Evolutionary conservation across 2,329 filamentous ascomycete genomes (phyloP).

Genomic region (Diaporthe nobilis): DNA sequence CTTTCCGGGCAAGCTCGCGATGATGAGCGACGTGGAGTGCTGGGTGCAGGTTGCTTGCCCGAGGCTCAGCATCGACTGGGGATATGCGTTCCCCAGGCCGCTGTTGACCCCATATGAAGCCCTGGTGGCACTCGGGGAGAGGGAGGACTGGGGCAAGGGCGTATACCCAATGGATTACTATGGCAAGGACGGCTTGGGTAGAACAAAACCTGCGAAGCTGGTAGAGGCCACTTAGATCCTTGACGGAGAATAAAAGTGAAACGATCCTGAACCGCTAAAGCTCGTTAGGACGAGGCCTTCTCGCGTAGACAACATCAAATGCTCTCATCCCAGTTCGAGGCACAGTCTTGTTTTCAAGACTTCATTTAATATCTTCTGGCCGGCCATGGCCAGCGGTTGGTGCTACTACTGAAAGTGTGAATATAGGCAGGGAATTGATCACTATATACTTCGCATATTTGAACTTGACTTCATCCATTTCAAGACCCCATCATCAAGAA

Average conservation of each 20-base stretch:
- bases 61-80: conserved; percentile 98
- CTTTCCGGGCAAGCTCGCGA: conserved; percentile 92
- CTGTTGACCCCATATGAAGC: conserved; percentile 96
- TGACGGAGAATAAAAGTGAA: background rate
- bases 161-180: conserved; percentile 99
- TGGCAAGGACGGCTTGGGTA: conserved; percentile 88
- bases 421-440: background rate
- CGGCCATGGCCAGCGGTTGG: background rate
- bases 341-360: too few species aligned
- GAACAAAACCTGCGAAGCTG: conserved; percentile 70
- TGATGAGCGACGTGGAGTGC: conserved; percentile 95
- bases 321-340: background rate
- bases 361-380: background rate
- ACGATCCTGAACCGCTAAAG: background rate
- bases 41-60: conserved; percentile 99
- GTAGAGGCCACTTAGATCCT: conserved; percentile 37
- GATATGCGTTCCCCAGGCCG: conserved; percentile 92
- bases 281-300: too few species aligned
- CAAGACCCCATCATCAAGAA: too few species aligned
- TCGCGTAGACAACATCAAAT: background rate
- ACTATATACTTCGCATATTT: background rate
- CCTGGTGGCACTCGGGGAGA: conserved; percentile 86
- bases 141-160: conserved; percentile 80
- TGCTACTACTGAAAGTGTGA: background rate
- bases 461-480: too few species aligned